phyloP scores from a whole-genome alignment of 177 flowering plant genomes.

The Tripterygium wilfordii region DNA sequence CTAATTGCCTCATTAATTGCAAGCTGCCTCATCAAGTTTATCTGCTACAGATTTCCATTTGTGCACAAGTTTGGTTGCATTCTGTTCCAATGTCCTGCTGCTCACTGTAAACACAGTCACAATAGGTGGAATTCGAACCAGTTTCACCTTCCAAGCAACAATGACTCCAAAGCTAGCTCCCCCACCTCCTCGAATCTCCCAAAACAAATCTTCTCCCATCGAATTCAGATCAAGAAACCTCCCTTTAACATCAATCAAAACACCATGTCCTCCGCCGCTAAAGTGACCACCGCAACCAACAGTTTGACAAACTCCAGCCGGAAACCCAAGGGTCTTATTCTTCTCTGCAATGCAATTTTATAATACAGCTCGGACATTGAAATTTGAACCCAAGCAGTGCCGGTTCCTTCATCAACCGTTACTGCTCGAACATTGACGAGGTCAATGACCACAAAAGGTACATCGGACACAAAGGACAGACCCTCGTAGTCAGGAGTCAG shows the following conservation, averaged over 20 bases:
- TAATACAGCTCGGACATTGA: background rate
- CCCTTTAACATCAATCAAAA: background rate
- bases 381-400: slow-evolving; percentile 11
- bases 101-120: background rate
- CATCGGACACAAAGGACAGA: slow-evolving; percentile 16
- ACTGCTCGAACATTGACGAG: slow-evolving; percentile 3
- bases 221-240: too few species aligned
- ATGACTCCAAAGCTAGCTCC: background rate
- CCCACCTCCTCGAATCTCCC: background rate
- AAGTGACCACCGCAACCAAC: background rate
- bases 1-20: too few species aligned
- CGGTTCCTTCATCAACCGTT: background rate
- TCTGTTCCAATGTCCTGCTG: background rate
- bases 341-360: background rate
- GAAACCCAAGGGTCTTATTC: background rate
- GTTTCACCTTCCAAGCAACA: too few species aligned
- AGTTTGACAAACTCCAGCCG: background rate
- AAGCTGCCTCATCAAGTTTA: too few species aligned
- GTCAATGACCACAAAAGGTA: slow-evolving; percentile 20
- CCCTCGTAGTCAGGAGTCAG: slow-evolving; percentile 37
- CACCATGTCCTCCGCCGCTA: background rate
- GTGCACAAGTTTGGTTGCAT: background rate
- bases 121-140: too few species aligned
- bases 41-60: background rate
- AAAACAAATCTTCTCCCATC: background rate